Evolutionary conservation across 2,329 filamentous ascomycete genomes (phyloP), one percentile per base, ranked within the genome.

Genomic region (Trichoderma polysporum): DNA sequence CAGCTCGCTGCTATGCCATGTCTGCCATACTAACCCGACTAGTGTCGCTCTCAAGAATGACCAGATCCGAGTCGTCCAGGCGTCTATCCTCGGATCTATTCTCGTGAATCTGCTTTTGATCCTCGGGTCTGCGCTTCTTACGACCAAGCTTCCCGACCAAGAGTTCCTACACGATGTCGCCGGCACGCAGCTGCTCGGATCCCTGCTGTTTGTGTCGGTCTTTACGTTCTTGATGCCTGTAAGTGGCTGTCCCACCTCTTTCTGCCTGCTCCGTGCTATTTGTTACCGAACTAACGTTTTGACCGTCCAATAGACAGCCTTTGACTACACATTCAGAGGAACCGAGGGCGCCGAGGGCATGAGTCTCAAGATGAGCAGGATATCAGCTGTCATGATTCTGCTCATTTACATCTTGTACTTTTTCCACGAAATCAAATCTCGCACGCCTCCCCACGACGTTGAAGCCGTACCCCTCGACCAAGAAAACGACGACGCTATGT

Each of bases 31-130:
- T 67, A 33, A 67, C 50, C 8, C 8, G 47, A 13, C 10, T 17
- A 89, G 87, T 70, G 88, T 81, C 58, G 80, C 80, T 0, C 72
- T 82, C 37, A 74, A 76, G 53, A 80, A 82, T 76, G 82, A 91
- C 74, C 88, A 93, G 74, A 90, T 93, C 57, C 83, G 86, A 31
- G 90, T 93, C 68, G 91, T 93, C 19, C 90, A 93, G 75, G 90
- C 91, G 7, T 92, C 91, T 0, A 81, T 93, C 47, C 81, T 93
- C 17, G 91, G 91, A 22, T 93, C 90, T 1, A 91, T 93, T 66
- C 80, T 93, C n/a, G 89, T 91, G 65, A 93, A 93, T 72, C 76
- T 93, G 54, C 80, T 93, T 4, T 82, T 92, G 47, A 92, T 93
- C 70, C 81, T 93, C 57, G 91, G 91, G 69, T 92, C 92, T 85